Conservation (phyloP, 257 asterid species). For the Salvia splendens region DNA sequence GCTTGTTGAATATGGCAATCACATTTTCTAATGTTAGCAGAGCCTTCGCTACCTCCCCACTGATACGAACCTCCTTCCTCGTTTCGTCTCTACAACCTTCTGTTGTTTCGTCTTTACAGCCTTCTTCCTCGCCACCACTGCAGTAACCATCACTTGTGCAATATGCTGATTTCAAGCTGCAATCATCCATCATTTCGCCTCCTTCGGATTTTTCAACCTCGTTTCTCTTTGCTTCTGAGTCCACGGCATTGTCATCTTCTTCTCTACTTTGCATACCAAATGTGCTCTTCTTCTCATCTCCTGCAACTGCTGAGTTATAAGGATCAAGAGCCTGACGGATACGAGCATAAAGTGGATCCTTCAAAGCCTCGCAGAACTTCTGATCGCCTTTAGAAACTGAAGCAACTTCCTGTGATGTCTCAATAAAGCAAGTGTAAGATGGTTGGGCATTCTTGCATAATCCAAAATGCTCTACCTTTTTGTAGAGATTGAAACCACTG, state of each 20-base stretch:
- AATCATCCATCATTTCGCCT: conserved; percentile 17
- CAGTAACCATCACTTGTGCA: neutral
- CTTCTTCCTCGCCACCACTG: neutral
- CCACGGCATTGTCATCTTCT: conserved; percentile 16
- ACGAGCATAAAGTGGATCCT: conserved; percentile 53
- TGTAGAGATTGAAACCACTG: conserved; percentile 88
- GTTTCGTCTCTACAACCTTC: neutral
- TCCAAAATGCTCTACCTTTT: conserved; percentile 49
- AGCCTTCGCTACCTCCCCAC: conserved; percentile 49
- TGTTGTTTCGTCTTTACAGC: neutral
- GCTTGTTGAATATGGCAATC: conserved; percentile 50
- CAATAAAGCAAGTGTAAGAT: neutral
- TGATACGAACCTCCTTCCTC: conserved; percentile 27
- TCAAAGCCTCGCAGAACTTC: conserved; percentile 56
- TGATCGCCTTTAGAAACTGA: conserved; percentile 60
- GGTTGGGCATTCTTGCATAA: neutral
- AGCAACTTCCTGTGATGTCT: conserved; percentile 68
- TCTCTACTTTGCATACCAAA: conserved; percentile 17
- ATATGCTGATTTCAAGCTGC: conserved; percentile 13
- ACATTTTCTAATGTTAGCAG: conserved; percentile 57
- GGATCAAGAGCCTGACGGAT: conserved; percentile 57
- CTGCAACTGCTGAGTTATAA: conserved; percentile 28
- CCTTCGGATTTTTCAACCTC: conserved; percentile 30
- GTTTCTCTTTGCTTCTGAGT: conserved; percentile 28
- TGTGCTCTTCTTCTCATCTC: conserved; percentile 15